Percentiles rank a stretch among this genome's conserved stretches.
Evolutionary conservation across 805 yeast genomes (phyloP).

Genomic region (Barnettozyma populi): DNA sequence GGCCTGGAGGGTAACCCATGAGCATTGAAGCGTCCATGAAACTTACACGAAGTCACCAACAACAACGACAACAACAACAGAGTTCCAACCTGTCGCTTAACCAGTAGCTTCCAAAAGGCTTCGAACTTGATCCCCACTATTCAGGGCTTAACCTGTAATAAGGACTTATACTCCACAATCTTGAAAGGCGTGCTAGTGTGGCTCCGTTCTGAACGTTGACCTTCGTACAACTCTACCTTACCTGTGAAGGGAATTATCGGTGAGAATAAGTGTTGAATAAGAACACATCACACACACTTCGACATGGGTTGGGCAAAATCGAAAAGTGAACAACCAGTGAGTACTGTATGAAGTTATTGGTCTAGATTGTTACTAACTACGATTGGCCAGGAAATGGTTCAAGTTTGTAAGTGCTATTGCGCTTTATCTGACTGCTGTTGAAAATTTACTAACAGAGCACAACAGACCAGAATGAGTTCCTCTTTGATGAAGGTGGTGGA

Average conservation of each 20-base stretch:
- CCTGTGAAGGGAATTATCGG: neutral
- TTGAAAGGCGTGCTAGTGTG: neutral
- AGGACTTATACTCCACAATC: no score
- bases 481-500: slow-evolving; percentile 67
- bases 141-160: neutral
- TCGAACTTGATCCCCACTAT: neutral
- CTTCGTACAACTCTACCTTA: neutral
- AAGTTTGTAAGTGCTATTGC: slow-evolving; percentile 24
- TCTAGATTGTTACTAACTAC: neutral
- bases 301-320: slow-evolving; percentile 17
- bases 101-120: neutral
- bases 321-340: slow-evolving; percentile 18
- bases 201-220: neutral
- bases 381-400: slow-evolving; percentile 33
- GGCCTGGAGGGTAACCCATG: no score
- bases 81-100: neutral
- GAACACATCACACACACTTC: no score
- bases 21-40: no score
- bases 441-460: slow-evolving; percentile 4
- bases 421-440: neutral
- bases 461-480: slow-evolving; percentile 45
- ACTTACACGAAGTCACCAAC: no score
- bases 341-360: slow-evolving; percentile 1
- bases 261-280: neutral
- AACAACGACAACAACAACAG: neutral